Base-by-base conservation (phyloP, 306 rosid genomes). In the Castanea mollissima region DNA sequence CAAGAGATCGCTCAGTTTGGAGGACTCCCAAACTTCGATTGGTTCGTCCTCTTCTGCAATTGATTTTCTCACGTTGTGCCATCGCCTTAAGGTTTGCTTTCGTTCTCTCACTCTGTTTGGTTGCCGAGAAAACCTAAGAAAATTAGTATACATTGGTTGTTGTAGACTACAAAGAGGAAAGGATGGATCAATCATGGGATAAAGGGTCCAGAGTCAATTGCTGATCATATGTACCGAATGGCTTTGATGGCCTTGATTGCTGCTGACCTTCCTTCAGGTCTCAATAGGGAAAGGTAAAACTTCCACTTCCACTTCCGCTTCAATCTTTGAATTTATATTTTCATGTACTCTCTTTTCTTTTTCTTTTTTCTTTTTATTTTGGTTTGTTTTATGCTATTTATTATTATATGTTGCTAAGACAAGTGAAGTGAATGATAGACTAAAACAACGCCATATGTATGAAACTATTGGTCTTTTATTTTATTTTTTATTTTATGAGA, bases 121-220 rank as follows among this genome's bases (percentile, higher is more conserved):
- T 77, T 81, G 34, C 52, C 67, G 58, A 46, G 73, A 76, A 54
- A 55, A 56, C 69, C 12, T 13, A 4, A 18, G 10, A 5, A 57
- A 58, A 18, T 57, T 41, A 8, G 25, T 81, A 27, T 60, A 19
- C 68, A 49, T 4, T 75, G 35, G 77, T 63, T 55, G 78, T 74
- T 74, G 89, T 83, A 94, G 97, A 90, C 93, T 58, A 94, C 99
- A 19, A 92, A 92, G 76, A 86, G 97, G 79, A 92, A 90, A 81
- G 97, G 99, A 13, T 92, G 99, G 99, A 85, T 94, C 85, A 94
- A 94, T 86, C 95, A 94, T 74, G 97, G 97, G 75, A 94, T 92
- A 79, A 86, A 80, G 86, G 90, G 97, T 71, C 90, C 91, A 31
- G 99, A 94, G 80, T 94, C 99, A 1, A 88, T 94, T 79, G 93